Base-by-base conservation (phyloP, 1,284 basidiomycete species). In the Moesziomyces globuligerus region DNA sequence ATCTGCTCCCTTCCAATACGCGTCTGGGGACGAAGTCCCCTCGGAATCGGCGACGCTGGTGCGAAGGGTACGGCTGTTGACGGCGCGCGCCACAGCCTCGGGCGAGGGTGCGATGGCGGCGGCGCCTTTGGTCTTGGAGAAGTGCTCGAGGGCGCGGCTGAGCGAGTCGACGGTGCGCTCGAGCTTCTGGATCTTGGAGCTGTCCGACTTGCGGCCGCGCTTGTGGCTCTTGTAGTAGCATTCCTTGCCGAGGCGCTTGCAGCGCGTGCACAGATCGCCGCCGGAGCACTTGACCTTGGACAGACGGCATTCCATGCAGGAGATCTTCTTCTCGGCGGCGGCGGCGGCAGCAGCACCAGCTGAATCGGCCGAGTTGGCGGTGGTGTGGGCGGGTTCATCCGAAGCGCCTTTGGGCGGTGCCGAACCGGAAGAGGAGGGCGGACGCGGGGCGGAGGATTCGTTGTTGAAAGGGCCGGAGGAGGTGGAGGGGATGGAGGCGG, bases 141-240 rank as follows among this genome's bases (percentile, higher is more conserved):
- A 61, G 18, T 73, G 58, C 23, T 70, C 60, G 8, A 73, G 59
- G 4, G 71, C 67, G 3, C 54, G 50, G 45, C 57, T 69, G 48
- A 73, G 60, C 13, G 71, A 65, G 13, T 70, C 57, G 34, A 73
- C 65, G n/a, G 67, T 69, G 29, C 48, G 58, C 48, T 73, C 66
- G 25, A 73, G 62, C 42, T 64, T 62, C 23, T 73, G 66, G 8
- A 73, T 66, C 66, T 73, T 73, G 58, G 60, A 66, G 47, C 56
- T 73, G 40, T 73, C 71, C 9, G 71, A 69, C 32, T 73, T 73
- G 34, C 71, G 46, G n/a, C 71, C 71, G 13, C 71, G 52, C 44
- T 73, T 73, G 67, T 73, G 71, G 36, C 51, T 57, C 44, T 66
- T 58, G 54, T 65, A 73, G 48, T 51, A 61, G 56, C 71, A 73